phyloP scores from a whole-genome alignment of 176 grass and related monocot species.

The Oropetium thomaeum region DNA sequence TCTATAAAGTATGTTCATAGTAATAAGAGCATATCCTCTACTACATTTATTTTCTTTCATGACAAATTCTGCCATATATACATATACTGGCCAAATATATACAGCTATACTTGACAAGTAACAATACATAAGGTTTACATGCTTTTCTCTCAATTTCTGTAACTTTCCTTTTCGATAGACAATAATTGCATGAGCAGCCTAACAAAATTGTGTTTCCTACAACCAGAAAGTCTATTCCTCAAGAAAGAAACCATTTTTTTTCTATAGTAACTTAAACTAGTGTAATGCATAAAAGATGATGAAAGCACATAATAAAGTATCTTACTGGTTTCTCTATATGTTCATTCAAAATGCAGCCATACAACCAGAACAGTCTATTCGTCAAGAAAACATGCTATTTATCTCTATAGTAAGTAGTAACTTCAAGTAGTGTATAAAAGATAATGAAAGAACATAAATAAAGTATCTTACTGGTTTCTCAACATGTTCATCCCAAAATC shows the following conservation, averaged over 20 bases:
- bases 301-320: too few relatives aligned
- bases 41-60: neutral
- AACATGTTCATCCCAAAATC: conserved; percentile 82
- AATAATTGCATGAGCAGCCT: conserved; percentile 3
- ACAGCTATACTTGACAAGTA: neutral
- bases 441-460: conserved; percentile 14
- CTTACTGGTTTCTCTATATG: too few relatives aligned
- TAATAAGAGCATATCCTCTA: conserved; percentile 1
- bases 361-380: neutral
- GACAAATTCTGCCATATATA: neutral
- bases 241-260: too few relatives aligned
- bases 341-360: too few relatives aligned
- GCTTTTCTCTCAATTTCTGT: conserved; percentile 20
- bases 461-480: conserved; percentile 71
- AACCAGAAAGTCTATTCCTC: neutral
- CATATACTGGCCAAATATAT: conserved; percentile 14
- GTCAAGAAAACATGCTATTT: neutral
- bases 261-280: too few relatives aligned
- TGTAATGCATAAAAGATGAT: too few relatives aligned
- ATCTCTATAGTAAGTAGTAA: conserved; percentile 6
- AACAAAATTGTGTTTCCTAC: conserved; percentile 12
- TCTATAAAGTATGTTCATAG: conserved; percentile 3
- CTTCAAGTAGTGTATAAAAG: neutral
- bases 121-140: conserved; percentile 1
- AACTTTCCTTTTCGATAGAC: conserved; percentile 2